Percentiles rank a stretch among this genome's conserved stretches.
These are phyloP conservation scores for Mycena pura DNA, from an alignment of 768 basidiomycete species.

Conservation along the genomic window DNA sequence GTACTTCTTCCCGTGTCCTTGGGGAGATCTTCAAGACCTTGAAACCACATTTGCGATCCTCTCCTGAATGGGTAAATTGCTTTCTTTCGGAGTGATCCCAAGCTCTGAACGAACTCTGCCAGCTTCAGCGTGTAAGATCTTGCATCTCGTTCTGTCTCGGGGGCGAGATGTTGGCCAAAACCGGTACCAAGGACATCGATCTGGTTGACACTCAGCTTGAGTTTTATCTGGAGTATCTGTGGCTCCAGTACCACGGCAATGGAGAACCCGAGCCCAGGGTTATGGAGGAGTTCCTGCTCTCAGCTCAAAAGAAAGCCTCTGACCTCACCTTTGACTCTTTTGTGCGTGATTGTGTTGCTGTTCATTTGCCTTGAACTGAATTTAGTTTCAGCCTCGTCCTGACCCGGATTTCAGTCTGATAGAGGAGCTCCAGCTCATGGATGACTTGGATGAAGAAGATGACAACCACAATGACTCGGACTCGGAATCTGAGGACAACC, in stretches of 20 bases:
- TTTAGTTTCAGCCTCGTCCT: not conserved
- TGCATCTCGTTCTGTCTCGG: not conserved
- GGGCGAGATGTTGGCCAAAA: not conserved
- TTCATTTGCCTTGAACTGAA: not conserved
- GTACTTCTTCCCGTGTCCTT: not conserved
- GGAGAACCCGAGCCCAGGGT: not conserved
- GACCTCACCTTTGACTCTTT: not conserved
- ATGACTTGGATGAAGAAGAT: not conserved
- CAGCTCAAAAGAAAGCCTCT: not conserved
- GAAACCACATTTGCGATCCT: not conserved
- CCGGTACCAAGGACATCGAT: too few relatives aligned
- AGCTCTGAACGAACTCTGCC: not conserved
- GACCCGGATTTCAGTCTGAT: not conserved
- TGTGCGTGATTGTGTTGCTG: not conserved
- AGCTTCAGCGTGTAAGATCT: not conserved
- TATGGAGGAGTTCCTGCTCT: not conserved
- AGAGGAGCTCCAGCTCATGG: not conserved
- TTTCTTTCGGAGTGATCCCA: not conserved
- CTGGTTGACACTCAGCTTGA: not conserved
- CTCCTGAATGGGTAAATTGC: not conserved
- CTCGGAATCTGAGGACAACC: not conserved
- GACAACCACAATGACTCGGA: too few relatives aligned
- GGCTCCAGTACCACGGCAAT: not conserved
- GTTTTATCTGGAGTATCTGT: not conserved
- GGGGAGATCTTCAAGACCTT: too few relatives aligned